Percentiles rank a stretch among this genome's conserved stretches.
These are phyloP conservation scores for Cymbopogon citratus DNA, from an alignment of 176 grass and related monocot species.

Conservation along the genomic window DNA sequence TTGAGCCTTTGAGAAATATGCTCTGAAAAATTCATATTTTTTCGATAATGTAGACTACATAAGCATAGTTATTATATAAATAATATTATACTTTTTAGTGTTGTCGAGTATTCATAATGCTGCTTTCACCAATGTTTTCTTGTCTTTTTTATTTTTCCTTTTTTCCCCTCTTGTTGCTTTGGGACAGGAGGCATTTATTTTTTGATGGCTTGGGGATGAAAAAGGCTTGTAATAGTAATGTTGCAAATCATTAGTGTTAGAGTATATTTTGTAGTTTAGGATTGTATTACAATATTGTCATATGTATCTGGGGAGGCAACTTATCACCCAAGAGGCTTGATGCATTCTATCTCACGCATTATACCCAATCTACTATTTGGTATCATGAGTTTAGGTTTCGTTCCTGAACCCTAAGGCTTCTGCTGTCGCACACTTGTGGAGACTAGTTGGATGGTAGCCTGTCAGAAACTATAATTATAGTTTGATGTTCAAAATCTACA, in stretches of 20 bases:
- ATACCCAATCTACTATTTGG: not conserved
- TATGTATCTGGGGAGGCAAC: not conserved
- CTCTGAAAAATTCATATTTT: not conserved
- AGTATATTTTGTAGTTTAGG: not conserved
- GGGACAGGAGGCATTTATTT: not conserved
- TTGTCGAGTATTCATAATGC: not conserved
- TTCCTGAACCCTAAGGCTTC: not conserved
- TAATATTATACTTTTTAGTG: not conserved
- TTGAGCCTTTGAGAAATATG: not conserved
- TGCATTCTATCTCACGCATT: not conserved
- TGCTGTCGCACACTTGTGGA: not conserved
- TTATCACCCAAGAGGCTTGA: not conserved
- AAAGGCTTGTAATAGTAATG: not conserved
- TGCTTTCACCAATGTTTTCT: not conserved
- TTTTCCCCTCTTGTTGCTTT: not conserved
- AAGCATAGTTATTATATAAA: not conserved
- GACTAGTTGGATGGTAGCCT: not conserved
- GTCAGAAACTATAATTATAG: not conserved
- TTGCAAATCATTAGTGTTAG: not conserved
- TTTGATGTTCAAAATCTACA: slow-evolving; percentile 20
- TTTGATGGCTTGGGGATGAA: not conserved
- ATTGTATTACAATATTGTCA: not conserved
- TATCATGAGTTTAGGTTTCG: not conserved
- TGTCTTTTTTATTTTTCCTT: not conserved
- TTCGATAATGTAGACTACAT: not conserved